A percentile compares a stretch with the other conserved stretches of the same genome.
Conservation (phyloP, 2,329 filamentous ascomycete species). For the Ceratocystis huliohia region DNA sequence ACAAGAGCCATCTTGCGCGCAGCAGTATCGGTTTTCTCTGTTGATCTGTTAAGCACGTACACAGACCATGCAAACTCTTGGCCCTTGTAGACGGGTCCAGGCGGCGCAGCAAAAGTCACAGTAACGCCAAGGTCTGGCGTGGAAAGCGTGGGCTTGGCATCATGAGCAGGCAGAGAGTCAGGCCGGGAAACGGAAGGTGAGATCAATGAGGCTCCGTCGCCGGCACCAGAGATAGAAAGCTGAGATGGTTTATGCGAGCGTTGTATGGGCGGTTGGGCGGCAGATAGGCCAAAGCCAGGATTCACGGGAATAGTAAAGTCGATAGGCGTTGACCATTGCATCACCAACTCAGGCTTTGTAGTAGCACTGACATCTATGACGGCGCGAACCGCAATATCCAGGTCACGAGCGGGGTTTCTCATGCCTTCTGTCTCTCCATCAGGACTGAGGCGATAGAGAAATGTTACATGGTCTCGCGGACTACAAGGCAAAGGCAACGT, state of each 20-base stretch:
- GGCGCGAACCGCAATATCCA: constrained; percentile 50
- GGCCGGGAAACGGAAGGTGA: constrained; percentile 46
- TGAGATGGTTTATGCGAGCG: constrained; percentile 50
- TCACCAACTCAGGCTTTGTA: constrained; percentile 49
- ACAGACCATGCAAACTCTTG: constrained; percentile 60
- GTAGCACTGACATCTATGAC: constrained; percentile 42
- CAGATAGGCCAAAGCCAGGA: constrained; percentile 45
- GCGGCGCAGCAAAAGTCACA: constrained; percentile 57
- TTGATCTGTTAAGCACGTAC: constrained; percentile 61
- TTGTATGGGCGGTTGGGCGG: constrained; percentile 45
- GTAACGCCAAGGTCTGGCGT: constrained; percentile 55
- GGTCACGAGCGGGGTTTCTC: constrained; percentile 38
- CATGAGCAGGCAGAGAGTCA: constrained; percentile 41
- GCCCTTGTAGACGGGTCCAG: constrained; percentile 44
- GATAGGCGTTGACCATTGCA: constrained; percentile 55
- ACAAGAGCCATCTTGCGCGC: constrained; percentile 57
- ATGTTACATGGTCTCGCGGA: constrained; percentile 61
- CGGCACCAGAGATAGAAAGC: constrained; percentile 45
- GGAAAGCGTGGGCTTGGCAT: constrained; percentile 38
- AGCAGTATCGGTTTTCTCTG: constrained; percentile 31
- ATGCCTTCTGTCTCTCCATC: constrained; percentile 34
- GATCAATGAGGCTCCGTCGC: constrained; percentile 39
- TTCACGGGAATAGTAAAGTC: constrained; percentile 58
- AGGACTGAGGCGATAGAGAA: constrained; percentile 55
- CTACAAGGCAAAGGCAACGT: constrained; percentile 48